A percentile compares a stretch with the other conserved stretches of the same genome.
Conservation (phyloP, 257 asterid genomes). For the Forsythia suspensa region DNA sequence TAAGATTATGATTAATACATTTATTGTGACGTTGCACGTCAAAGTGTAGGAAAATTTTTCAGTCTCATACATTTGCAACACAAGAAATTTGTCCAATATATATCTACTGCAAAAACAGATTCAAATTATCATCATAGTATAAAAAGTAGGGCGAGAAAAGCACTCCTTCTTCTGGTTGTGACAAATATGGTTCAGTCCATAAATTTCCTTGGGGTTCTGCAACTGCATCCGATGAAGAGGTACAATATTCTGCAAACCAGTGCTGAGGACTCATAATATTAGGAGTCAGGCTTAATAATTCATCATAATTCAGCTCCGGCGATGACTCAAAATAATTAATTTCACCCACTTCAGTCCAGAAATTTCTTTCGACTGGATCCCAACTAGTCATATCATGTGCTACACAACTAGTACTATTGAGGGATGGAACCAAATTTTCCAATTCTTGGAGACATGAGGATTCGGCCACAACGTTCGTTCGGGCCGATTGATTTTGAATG, state of each 20-base stretch:
- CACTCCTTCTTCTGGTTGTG: no score
- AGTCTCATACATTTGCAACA: no score
- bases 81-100: no score
- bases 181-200: neutral
- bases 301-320: neutral
- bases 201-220: neutral
- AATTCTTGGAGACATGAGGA: neutral
- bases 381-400: neutral
- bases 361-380: neutral
- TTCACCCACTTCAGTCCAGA: neutral
- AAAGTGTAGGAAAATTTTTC: no score
- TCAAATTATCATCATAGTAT: no score
- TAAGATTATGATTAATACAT: no score
- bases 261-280: neutral
- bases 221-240: neutral
- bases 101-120: no score
- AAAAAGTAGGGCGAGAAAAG: no score
- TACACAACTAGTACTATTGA: neutral
- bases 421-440: neutral
- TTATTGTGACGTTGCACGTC: no score
- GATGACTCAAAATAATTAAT: neutral
- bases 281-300: neutral
- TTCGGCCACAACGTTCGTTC: neutral
- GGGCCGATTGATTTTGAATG: no score
- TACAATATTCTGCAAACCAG: neutral